phyloP scores from a whole-genome alignment of 75 land plant species.

The Larix kaempferi region DNA sequence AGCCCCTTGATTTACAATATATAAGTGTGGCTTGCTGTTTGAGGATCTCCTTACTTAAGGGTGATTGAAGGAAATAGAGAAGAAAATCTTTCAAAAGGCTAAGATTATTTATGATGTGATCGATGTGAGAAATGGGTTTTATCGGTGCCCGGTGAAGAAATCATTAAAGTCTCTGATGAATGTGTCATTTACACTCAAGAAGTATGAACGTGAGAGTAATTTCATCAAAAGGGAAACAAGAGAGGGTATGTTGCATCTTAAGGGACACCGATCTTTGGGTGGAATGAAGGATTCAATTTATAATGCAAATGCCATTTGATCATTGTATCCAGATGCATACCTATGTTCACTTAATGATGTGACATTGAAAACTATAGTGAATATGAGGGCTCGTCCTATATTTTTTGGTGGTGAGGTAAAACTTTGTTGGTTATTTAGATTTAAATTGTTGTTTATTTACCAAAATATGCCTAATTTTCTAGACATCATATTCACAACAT shows the following conservation, averaged over 20 bases:
- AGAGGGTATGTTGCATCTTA: conserved; percentile 88
- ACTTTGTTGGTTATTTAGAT: neutral
- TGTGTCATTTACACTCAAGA: conserved; percentile 94
- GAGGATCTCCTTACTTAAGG: conserved; percentile 82
- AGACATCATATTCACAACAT: neutral
- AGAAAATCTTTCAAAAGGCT: conserved; percentile 84
- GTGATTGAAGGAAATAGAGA: conserved; percentile 73
- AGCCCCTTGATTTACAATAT: conserved; percentile 86
- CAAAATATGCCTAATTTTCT: neutral
- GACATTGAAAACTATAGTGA: conserved; percentile 47
- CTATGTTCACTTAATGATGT: conserved; percentile 87
- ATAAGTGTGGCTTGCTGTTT: conserved; percentile 91
- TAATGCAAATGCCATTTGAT: too few relatives aligned
- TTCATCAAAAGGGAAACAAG: too few relatives aligned
- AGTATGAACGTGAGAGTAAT: too few relatives aligned
- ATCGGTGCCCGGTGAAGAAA: conserved; percentile 85
- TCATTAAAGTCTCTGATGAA: conserved; percentile 94
- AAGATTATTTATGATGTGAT: conserved; percentile 76
- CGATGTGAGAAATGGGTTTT: conserved; percentile 79
- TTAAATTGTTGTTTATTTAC: neutral
- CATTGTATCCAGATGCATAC: conserved; percentile 81
- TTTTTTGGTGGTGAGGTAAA: conserved; percentile 61
- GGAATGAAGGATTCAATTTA: too few relatives aligned
- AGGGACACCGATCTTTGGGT: conserved; percentile 97
- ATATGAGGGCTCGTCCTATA: conserved; percentile 50